Conservation (phyloP, 345 rosid species). For the Murraya koenigii region DNA sequence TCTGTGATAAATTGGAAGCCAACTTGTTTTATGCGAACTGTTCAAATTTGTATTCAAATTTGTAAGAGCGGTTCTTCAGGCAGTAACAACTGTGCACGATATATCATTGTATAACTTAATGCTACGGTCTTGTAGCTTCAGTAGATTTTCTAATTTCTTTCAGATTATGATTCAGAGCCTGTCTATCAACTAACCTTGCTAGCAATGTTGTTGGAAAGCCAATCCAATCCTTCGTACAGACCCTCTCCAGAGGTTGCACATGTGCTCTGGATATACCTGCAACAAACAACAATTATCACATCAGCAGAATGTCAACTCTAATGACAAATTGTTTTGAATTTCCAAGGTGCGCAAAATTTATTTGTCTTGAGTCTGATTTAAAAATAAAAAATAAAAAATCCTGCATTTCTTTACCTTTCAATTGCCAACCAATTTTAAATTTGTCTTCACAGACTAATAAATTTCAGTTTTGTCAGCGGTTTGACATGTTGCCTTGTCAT, state of each 20-base stretch:
- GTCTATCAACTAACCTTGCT: conserved; percentile 39
- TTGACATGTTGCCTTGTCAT: background rate
- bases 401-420: no score
- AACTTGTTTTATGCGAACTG: background rate
- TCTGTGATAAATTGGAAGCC: no score
- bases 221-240: conserved; percentile 78
- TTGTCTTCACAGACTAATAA: background rate
- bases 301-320: background rate
- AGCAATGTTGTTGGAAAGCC: conserved; percentile 82
- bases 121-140: background rate
- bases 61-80: no score
- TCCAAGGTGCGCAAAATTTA: background rate
- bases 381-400: background rate
- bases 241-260: conserved; percentile 48
- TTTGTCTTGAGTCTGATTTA: background rate
- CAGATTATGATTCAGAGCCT: background rate
- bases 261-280: conserved; percentile 72
- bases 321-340: background rate
- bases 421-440: background rate
- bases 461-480: background rate
- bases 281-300: conserved; percentile 1
- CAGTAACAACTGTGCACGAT: background rate
- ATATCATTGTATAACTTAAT: background rate
- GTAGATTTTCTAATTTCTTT: background rate
- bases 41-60: background rate